Evolutionary conservation across 2,329 filamentous ascomycete genomes (phyloP), one percentile per base, ranked within the genome.

Genomic region (Pestalotiopsis sp.): DNA sequence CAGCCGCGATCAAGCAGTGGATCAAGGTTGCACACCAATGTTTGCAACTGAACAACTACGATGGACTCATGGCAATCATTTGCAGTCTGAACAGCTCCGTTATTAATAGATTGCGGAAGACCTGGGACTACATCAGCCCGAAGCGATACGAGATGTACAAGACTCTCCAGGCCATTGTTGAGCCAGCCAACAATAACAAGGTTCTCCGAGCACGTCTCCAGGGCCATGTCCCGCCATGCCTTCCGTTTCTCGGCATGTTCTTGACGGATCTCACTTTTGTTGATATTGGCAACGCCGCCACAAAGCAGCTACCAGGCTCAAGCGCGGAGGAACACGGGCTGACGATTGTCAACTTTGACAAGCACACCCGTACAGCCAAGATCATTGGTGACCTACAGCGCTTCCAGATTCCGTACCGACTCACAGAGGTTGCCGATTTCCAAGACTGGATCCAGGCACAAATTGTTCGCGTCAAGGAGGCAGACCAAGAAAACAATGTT

Each of bases 211-310:
- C 91, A 68, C 90, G 92, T 58, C 88, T 99, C 3, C 91, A 95
- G 73, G 91, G 93, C 73, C 93, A 97, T 66, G 90, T 97, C 0
- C 93, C 94, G 1, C 95, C 96, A 4, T 99, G 96, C 77, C 86
- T 99, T 65, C 96, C 96, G 0, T 99, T 98, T 78, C 88, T 99
- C 2, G 96, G 96, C 71, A 97, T 97, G 81, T 98, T 98, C 78
- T 85, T 99, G 52, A 99, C 96, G 0, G 96, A 99, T 77, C 84
- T 99, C 48, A 98, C 94, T 0, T 98, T 99, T 80, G 92, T 97
- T 66, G 94, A 98, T 76, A 94, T 95, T 71, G 96, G 96, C 70
- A 98, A 98, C 78, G 92, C 93, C 40, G 89, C 93, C 4, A 94
- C 91, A 2, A 93, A 95, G 74, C 91, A 91, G 74, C 87, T 97